Conservation (phyloP, 768 basidiomycete genomes). For the Pisolithus tinctorius region DNA sequence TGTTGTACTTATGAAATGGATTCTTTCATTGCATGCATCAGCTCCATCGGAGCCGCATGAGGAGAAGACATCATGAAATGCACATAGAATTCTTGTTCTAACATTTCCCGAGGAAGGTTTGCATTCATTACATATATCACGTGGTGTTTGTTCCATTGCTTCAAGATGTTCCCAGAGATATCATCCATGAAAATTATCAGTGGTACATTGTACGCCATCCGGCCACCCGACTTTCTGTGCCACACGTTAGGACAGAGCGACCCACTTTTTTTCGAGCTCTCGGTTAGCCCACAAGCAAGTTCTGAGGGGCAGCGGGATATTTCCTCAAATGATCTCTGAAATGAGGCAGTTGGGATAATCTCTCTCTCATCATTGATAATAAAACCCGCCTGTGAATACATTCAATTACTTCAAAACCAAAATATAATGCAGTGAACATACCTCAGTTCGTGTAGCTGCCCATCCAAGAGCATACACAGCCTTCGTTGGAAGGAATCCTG, state of each 20-base stretch:
- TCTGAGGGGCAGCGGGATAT: too few species aligned
- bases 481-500: too few species aligned
- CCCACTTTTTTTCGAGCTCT: too few species aligned
- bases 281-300: too few species aligned
- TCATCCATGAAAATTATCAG: conserved; percentile 31
- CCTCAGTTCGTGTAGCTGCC: too few species aligned
- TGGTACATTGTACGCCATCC: conserved; percentile 15
- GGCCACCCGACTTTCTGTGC: conserved; percentile 9
- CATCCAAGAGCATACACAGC: too few species aligned
- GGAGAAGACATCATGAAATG: conserved; percentile 28
- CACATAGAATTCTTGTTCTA: conserved; percentile 28
- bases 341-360: too few species aligned
- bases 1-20: conserved; percentile 17
- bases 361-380: too few species aligned
- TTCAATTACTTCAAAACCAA: too few species aligned
- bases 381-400: too few species aligned
- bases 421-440: too few species aligned
- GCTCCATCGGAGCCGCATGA: conserved; percentile 27
- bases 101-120: conserved; percentile 17
- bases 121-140: conserved; percentile 29
- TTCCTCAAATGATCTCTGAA: too few species aligned
- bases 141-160: conserved; percentile 34
- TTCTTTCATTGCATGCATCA: conserved; percentile 25
- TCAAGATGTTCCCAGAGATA: conserved; percentile 29
- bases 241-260: conserved; percentile 18